Evolutionary conservation across 345 rosid species (phyloP), one percentile per base, ranked within the genome.

Genomic region (Odontarrhena argentea): DNA sequence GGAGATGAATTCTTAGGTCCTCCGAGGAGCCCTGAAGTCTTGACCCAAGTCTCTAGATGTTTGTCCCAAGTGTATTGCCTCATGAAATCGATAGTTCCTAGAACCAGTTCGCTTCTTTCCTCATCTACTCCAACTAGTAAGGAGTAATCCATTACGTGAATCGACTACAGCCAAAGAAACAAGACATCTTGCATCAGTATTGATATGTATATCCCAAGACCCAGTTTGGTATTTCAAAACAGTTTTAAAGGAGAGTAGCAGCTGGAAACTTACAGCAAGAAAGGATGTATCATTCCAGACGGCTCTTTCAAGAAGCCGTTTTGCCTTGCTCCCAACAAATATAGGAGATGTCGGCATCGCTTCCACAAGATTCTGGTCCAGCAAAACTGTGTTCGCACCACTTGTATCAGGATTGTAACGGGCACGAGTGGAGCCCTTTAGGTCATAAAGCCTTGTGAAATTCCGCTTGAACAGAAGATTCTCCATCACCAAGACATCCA

Each of bases 11-110:
- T 88, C 78, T 59, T 91, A 1, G 84, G 64, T 56, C 97, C 96
- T 0, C 97, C 97, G 12, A 88, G 91, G 41, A 94, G 85, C 68
- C 84, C 91, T 11, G 96, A 73, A 1, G 90, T 81, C 61, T 87
- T 91, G 60, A 94, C 96, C 96, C 96, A 91, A 9, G 96, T 86
- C 78, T 94, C 97, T 28, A 94, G 83, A 69, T 88, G 99, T 85
- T 94, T 94, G 85, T 93, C 98, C 97, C 91, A 93, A 6, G 97
- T 91, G 76, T 94, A 94, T 59, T 91, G 99, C 85, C 97, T 85
- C 97, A 94, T 76, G 73, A 91, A 94, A 74, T 91, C 99, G 18
- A 94, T 94, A 42, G 87, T 91, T 72, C 97, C 97, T 43, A 91
- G 80, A 43, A 87, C 92, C 61, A 91, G 79, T 69, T 94, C 96